Evolutionary conservation across 2,329 filamentous ascomycete species (phyloP).

Genomic region (Cordyceps cateniannulata): DNA sequence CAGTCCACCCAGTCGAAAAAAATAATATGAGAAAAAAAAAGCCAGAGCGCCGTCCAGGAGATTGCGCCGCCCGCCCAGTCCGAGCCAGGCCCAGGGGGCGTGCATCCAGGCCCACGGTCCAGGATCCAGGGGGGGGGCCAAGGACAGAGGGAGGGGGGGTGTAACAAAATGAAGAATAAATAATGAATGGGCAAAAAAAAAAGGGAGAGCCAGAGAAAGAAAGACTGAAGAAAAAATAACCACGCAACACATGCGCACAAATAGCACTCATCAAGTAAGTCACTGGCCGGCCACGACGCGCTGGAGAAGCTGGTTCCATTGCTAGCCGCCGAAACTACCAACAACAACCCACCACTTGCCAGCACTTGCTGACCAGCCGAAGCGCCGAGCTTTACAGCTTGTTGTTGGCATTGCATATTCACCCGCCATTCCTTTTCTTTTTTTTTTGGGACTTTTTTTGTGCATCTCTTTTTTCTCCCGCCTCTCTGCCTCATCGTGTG

Average conservation of each 20-base stretch:
- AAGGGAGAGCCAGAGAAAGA: neutral
- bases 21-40: neutral
- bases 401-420: neutral
- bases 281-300: neutral
- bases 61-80: neutral
- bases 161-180: neutral
- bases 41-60: neutral
- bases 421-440: neutral
- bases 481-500: neutral
- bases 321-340: neutral
- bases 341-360: neutral
- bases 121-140: neutral
- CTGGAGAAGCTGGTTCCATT: neutral
- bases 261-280: neutral
- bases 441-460: neutral
- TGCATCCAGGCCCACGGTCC: neutral
- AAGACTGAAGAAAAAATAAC: neutral
- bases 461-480: neutral
- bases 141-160: neutral
- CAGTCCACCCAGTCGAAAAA: neutral
- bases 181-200: neutral
- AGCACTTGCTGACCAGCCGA: conserved; percentile 1
- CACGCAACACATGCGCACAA: neutral
- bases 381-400: neutral
- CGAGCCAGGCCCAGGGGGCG: neutral